phyloP scores from a whole-genome alignment of 352 stramenopile species.

The Plasmopara viticola region DNA sequence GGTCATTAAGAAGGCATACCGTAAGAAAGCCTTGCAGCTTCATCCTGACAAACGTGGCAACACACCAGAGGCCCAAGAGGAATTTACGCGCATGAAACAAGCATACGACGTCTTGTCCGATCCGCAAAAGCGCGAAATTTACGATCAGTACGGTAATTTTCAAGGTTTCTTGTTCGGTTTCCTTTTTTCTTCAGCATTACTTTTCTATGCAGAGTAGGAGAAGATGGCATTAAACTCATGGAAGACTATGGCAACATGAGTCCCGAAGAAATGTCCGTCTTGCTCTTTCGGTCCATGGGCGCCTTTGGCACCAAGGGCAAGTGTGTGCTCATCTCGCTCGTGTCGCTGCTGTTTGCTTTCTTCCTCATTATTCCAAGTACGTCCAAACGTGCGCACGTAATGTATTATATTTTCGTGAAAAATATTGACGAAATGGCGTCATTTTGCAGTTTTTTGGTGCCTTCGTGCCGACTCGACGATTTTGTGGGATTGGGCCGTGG shows the following conservation, averaged over 20 bases:
- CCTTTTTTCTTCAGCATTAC: neutral
- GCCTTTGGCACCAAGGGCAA: constrained; percentile 63
- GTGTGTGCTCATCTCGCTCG: constrained; percentile 56
- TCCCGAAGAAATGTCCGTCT: constrained; percentile 57
- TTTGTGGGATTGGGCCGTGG: constrained; percentile 70
- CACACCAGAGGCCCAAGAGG: constrained; percentile 73
- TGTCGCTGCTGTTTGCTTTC: constrained; percentile 77
- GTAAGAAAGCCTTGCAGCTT: constrained; percentile 86
- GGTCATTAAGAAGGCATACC: constrained; percentile 91
- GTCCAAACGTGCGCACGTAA: constrained; percentile 5
- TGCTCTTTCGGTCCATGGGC: constrained; percentile 70
- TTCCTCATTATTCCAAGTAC: constrained; percentile 82
- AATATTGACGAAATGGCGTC: neutral
- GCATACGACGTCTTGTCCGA: constrained; percentile 92
- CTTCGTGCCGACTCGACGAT: constrained; percentile 68
- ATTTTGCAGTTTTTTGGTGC: constrained; percentile 68
- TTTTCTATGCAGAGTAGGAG: constrained; percentile 53
- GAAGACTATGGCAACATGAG: constrained; percentile 82
- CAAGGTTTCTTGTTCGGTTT: constrained; percentile 2
- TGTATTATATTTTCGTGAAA: constrained; percentile 4
- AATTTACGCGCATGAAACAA: constrained; percentile 89
- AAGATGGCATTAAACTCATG: constrained; percentile 87
- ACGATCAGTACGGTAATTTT: constrained; percentile 50
- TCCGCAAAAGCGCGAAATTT: constrained; percentile 76
- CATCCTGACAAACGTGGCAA: constrained; percentile 88